Percentiles rank a stretch among this genome's conserved stretches.
Evolutionary conservation across 2,329 filamentous ascomycete genomes (phyloP).

Genomic region (Colletotrichum tropicicola): DNA sequence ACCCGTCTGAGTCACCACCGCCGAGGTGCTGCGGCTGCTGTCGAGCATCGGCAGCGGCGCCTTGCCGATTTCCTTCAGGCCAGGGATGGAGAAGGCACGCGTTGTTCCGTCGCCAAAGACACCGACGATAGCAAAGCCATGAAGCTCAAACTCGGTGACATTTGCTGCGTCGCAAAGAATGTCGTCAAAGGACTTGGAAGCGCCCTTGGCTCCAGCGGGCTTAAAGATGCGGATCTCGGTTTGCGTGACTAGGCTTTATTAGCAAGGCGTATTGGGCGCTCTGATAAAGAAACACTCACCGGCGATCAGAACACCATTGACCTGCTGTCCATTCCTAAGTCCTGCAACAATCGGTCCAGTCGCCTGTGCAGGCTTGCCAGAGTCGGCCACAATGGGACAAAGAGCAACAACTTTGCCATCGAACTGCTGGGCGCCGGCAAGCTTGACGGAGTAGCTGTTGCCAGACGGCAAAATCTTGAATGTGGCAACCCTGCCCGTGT

Average conservation of each 20-base stretch:
- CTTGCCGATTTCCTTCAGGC: conserved; percentile 82
- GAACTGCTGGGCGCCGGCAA: conserved; percentile 73
- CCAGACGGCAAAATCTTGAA: conserved; percentile 88
- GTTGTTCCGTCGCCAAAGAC: conserved; percentile 85
- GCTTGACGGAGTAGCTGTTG: conserved; percentile 76
- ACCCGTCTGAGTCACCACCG: conserved; percentile 79
- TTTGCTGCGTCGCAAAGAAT: conserved; percentile 82
- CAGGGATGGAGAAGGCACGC: conserved; percentile 87
- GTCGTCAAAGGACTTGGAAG: conserved; percentile 88
- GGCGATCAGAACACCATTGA: conserved; percentile 83
- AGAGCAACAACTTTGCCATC: conserved; percentile 80
- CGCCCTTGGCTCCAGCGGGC: conserved; percentile 86
- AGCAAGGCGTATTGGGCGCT: conserved; percentile 28
- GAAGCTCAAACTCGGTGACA: conserved; percentile 77
- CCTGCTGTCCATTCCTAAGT: conserved; percentile 76
- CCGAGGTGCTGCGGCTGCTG: conserved; percentile 72
- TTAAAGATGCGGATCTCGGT: conserved; percentile 89
- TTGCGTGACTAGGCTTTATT: conserved; percentile 62
- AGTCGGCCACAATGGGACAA: conserved; percentile 80
- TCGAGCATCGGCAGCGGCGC: conserved; percentile 77
- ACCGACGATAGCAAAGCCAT: conserved; percentile 82
- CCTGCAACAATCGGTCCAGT: conserved; percentile 80
- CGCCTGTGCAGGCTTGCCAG: conserved; percentile 78
- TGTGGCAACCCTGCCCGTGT: conserved; percentile 82
- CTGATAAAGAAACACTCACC: conserved; percentile 53